Percentiles rank a stretch among this genome's conserved stretches.
Evolutionary conservation across 495 filamentous ascomycete genomes (phyloP).

Genomic region (Penicillium canescens): DNA sequence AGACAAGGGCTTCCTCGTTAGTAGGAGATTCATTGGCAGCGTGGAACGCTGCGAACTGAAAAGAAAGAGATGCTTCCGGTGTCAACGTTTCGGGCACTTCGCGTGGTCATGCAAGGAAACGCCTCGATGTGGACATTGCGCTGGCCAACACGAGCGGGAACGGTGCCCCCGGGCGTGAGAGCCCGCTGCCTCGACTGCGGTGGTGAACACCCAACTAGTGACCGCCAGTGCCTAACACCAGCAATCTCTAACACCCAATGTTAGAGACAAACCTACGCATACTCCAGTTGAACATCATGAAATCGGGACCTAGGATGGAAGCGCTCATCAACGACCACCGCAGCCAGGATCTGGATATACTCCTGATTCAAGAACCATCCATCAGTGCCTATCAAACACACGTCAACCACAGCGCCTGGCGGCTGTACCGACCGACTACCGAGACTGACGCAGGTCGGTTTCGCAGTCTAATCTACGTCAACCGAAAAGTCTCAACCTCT

Average conservation of each 20-base stretch:
- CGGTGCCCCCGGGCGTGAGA: constrained; percentile 22
- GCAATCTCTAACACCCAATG: constrained; percentile 14
- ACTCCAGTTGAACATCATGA: constrained; percentile 32
- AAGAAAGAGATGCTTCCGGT: constrained; percentile 26
- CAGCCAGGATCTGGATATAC: constrained; percentile 23
- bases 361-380: constrained; percentile 28
- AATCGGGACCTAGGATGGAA: constrained; percentile 27
- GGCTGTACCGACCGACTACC: constrained; percentile 22
- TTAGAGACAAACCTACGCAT: constrained; percentile 23
- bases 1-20: constrained; percentile 21
- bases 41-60: constrained; percentile 10
- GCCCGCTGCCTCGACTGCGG: constrained; percentile 22
- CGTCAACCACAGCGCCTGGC: constrained; percentile 30
- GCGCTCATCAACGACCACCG: constrained; percentile 29
- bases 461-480: constrained; percentile 17
- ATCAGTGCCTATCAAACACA: constrained; percentile 23
- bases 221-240: constrained; percentile 13
- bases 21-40: neutral
- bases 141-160: constrained; percentile 18
- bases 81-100: constrained; percentile 28
- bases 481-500: constrained; percentile 21
- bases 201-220: constrained; percentile 20
- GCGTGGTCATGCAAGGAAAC: constrained; percentile 32
- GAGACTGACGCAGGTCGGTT: constrained; percentile 5
- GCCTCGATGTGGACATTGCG: constrained; percentile 25